These are phyloP conservation scores for Cyberlindnera galapagoensis DNA, from an alignment of 805 yeast genomes.

Conservation along the genomic window DNA sequence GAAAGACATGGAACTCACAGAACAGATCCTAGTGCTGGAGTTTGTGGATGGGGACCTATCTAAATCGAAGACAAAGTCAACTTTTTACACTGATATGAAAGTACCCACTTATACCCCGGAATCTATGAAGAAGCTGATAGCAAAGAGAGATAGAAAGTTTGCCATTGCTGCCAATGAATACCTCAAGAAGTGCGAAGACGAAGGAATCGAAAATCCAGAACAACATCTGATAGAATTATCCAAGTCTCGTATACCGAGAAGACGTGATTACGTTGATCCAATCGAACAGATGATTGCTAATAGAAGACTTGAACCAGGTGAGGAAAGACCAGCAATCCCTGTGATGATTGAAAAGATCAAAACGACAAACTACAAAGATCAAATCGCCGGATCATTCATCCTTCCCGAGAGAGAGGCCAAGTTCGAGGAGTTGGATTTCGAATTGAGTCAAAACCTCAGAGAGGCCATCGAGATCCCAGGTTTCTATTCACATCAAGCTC, in stretches of 20 bases:
- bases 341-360: constrained; percentile 45
- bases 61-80: constrained; percentile 41
- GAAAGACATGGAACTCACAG: constrained; percentile 31
- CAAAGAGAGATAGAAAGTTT: constrained; percentile 51
- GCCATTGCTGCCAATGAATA: constrained; percentile 31
- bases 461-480: constrained; percentile 43
- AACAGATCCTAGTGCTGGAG: constrained; percentile 65
- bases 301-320: constrained; percentile 17
- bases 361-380: constrained; percentile 51
- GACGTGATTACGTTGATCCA: constrained; percentile 51
- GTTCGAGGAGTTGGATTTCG: constrained; percentile 36
- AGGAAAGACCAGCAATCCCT: constrained; percentile 37
- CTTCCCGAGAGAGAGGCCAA: constrained; percentile 41
- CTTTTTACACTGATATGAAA: constrained; percentile 38
- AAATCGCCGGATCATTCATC: constrained; percentile 49
- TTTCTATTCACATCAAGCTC: constrained; percentile 78
- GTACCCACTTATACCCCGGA: constrained; percentile 46
- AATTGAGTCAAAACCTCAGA: constrained; percentile 44
- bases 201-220: constrained; percentile 34
- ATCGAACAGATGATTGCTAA: constrained; percentile 47
- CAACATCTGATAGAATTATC: constrained; percentile 32
- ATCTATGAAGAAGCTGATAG: constrained; percentile 55
- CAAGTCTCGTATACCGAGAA: constrained; percentile 37
- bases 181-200: constrained; percentile 25
- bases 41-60: constrained; percentile 61